Evolutionary conservation across 352 stramenopile genomes (phyloP), one percentile per base, ranked within the genome.

Genomic region (Lagenidium sp.): DNA sequence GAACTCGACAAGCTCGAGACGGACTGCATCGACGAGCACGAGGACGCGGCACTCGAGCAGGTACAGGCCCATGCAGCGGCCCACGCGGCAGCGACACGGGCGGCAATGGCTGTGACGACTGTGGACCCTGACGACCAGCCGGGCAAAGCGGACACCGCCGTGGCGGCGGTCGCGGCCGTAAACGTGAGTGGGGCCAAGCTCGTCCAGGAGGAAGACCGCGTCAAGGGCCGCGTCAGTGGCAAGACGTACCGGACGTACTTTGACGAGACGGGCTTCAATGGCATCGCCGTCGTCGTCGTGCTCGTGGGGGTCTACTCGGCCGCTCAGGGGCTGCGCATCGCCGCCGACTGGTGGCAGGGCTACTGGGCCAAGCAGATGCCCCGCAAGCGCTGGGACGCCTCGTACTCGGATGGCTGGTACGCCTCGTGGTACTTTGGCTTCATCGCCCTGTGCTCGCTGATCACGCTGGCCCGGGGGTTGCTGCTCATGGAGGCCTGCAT

Each of bases 381-480:
- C 0, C 47, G 42, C 22, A 45, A 45, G 24, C 23, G 39, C n/a
- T n/a, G 31, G 11, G 39, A 45, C 18, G 21, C 34, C n/a, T 44
- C 41, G 26, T 62, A 57, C 38, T 56, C 47, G 37, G 53, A 62
- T 16, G 24, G 40, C 16, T 57, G 30, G 12, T 56, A 53, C 35
- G 47, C 42, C 11, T 50, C 68, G 51, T 78, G 65, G 65, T 80
- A 76, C 37, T 48, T 74, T 25, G 53, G 52, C 1, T 54, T 73
- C 29, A 55, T 73, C 20, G 42, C 63, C 0, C 8, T 64, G 1
- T 68, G 62, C 16, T 16, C 56, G 0, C 16, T 59, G 3, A 7
- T 69, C 0, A 63, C 50, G 1, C 35, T 76, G 2, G 46, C 6
- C 0, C 63, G 63, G 7, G 57, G 43, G 0, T 3, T 76, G 12